Base-by-base conservation (phyloP, 2,329 filamentous ascomycete genomes). In the Fusarium sp. region DNA sequence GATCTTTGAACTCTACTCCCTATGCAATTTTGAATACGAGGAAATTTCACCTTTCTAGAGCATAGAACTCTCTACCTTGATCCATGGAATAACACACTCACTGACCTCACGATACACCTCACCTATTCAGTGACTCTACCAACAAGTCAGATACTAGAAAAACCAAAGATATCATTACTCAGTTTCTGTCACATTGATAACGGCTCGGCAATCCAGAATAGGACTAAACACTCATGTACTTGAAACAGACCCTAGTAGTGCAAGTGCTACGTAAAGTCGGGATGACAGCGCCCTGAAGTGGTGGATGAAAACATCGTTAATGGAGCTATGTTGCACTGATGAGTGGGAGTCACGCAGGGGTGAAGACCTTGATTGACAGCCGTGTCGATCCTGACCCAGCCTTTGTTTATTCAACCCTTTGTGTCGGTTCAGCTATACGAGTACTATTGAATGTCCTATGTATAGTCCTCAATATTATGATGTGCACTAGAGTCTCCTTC, bases 241-340 rank as follows among this genome's bases (percentile, higher is more conserved):
- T 65, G 62, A 55, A 65, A 65, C 55, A 30, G 7, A 8, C 61
- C 61, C 61, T 32, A 7, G 51, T 5, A 6, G 10, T 5, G 5
- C 9, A 15, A 30, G 17, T 9, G 2, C 8, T 7, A 37, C 35
- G 35, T n/a, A 37, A 8, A 32, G 7, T 40, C 20, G n/a, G 11
- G 13, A 26, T 8, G 14, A 15, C 11, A 47, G 10, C 19, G 7
- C 17, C 41, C 15, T 54, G 41, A 15, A n/a, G 14, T n/a, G 6
- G n/a, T 11, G 32, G 15, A 30, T 19, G 17, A 33, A 26, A 43
- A 33, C 20, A 19, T 14, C 1, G 6, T 13, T 10, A 15, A 5
- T 17, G 43, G 22, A 17, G 5, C 11, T 28, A n/a, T 22, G 15
- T 37, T 28, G 13, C 17, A 45, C 17, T 5, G 28, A 30, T 30